Percentiles rank a stretch among this genome's conserved stretches.
Conservation (phyloP, 2,329 filamentous ascomycete genomes). For the Coniochaeta prunicola region DNA sequence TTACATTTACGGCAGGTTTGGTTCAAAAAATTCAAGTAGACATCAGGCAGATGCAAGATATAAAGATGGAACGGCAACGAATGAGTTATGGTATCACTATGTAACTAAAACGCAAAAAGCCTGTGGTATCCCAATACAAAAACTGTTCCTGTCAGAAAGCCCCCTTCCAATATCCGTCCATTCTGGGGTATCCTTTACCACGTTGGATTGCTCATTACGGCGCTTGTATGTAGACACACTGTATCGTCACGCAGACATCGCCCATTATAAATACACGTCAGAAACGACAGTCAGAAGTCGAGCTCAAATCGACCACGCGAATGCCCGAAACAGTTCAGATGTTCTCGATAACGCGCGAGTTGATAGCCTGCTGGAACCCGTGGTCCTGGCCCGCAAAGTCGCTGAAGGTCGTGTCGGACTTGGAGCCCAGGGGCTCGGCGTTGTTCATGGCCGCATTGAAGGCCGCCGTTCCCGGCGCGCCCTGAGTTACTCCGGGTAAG, state of each 20-base stretch:
- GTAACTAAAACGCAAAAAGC: neutral
- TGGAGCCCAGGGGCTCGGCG: constrained; percentile 24
- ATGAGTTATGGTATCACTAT: neutral
- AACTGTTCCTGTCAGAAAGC: neutral
- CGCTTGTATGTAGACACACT: neutral
- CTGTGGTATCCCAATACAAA: neutral
- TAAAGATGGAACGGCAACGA: neutral
- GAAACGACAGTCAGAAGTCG: neutral
- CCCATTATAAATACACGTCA: neutral
- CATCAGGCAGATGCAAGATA: no score
- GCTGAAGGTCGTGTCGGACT: constrained; percentile 24
- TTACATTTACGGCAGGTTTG: no score
- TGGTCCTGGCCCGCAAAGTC: constrained; percentile 47
- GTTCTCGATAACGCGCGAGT: constrained; percentile 76
- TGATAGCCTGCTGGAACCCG: constrained; percentile 74
- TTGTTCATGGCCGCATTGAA: constrained; percentile 37
- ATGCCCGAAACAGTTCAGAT: constrained; percentile 51
- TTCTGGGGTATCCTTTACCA: neutral
- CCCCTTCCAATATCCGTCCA: neutral
- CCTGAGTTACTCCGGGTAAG: constrained; percentile 60
- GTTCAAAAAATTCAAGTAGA: no score
- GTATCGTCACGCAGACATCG: neutral
- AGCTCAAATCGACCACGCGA: neutral
- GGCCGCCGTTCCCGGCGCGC: constrained; percentile 35
- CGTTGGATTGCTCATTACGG: neutral